Evolutionary conservation across 225 moss, liverwort and hornwort genomes (phyloP).

Genomic region (Pseudisothecium myosuroides): DNA sequence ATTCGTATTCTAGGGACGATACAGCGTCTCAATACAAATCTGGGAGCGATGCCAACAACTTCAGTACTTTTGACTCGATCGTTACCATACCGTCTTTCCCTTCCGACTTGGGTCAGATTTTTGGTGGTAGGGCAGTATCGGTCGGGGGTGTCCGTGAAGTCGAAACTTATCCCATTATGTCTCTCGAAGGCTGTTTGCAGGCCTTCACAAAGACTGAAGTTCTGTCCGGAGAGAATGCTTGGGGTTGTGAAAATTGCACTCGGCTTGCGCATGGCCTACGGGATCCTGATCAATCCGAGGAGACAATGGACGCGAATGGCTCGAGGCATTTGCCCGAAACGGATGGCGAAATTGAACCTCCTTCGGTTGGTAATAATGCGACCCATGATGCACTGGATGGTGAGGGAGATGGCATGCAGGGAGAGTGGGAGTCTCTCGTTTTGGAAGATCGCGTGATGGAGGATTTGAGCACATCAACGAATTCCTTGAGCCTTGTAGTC

Average conservation of each 20-base stretch:
- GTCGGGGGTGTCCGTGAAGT: slow-evolving; percentile 18
- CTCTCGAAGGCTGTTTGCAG: slow-evolving; percentile 83
- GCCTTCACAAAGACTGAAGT: slow-evolving; percentile 69
- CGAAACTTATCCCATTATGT: slow-evolving; percentile 46
- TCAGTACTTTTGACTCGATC: slow-evolving; percentile 10
- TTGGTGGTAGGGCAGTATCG: background rate
- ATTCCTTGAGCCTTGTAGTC: background rate
- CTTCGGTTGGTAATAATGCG: background rate
- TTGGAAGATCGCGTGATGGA: background rate
- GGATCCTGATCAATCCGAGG: background rate
- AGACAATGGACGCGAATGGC: background rate
- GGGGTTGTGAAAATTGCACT: slow-evolving; percentile 83
- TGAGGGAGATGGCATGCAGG: background rate
- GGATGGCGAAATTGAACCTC: background rate
- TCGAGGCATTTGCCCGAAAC: background rate
- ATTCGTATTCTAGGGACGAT: background rate
- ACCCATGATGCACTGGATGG: background rate
- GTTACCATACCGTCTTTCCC: slow-evolving; percentile 33
- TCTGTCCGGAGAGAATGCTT: slow-evolving; percentile 80
- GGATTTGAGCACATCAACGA: slow-evolving; percentile 6
- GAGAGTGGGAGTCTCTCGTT: slow-evolving; percentile 1
- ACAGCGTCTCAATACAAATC: background rate
- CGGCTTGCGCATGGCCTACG: slow-evolving; percentile 2
- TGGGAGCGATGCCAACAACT: background rate
- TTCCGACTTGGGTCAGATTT: slow-evolving; percentile 1